Evolutionary conservation across 164 flowering plant genomes (phyloP).

Genomic region (Vitis rotundifolia): DNA sequence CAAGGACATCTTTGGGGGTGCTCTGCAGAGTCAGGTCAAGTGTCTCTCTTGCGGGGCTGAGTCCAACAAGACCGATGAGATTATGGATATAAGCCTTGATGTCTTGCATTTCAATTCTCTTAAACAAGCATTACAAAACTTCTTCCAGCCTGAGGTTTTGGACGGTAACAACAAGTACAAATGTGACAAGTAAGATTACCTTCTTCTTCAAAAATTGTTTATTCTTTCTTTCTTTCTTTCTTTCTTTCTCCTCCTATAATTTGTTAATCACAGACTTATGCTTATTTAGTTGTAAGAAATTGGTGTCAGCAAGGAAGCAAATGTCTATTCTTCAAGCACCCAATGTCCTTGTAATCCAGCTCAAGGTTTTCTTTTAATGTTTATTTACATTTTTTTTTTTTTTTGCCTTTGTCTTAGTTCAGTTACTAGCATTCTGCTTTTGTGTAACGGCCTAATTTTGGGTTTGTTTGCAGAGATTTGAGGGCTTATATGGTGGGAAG

Average conservation of each 20-base stretch:
- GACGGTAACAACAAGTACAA: slow-evolving; percentile 92
- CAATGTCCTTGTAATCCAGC: slow-evolving; percentile 91
- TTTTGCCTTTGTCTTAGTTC: neutral
- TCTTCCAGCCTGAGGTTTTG: slow-evolving; percentile 84
- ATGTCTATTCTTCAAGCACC: slow-evolving; percentile 90
- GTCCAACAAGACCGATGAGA: slow-evolving; percentile 88
- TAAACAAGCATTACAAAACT: slow-evolving; percentile 68
- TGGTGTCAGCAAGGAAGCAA: slow-evolving; percentile 90
- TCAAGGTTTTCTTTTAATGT: slow-evolving; percentile 56
- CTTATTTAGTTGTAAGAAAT: slow-evolving; percentile 76
- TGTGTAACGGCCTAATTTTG: slow-evolving; percentile 1
- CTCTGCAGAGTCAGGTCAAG: slow-evolving; percentile 88
- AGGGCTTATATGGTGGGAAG: slow-evolving; percentile 78
- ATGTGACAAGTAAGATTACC: slow-evolving; percentile 69
- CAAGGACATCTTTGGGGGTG: slow-evolving; percentile 93
- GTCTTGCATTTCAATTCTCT: slow-evolving; percentile 62
- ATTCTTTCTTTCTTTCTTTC: slow-evolving; percentile 4
- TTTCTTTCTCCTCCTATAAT: neutral
- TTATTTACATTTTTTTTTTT: slow-evolving; percentile 4
- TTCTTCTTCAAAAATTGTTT: neutral
- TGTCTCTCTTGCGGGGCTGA: slow-evolving; percentile 77
- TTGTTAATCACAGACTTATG: slow-evolving; percentile 7
- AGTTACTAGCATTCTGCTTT: slow-evolving; percentile 7
- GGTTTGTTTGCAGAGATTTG: slow-evolving; percentile 71
- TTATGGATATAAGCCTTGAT: slow-evolving; percentile 96